Base-by-base conservation (phyloP, 257 asterid genomes). In the Lycium barbarum region DNA sequence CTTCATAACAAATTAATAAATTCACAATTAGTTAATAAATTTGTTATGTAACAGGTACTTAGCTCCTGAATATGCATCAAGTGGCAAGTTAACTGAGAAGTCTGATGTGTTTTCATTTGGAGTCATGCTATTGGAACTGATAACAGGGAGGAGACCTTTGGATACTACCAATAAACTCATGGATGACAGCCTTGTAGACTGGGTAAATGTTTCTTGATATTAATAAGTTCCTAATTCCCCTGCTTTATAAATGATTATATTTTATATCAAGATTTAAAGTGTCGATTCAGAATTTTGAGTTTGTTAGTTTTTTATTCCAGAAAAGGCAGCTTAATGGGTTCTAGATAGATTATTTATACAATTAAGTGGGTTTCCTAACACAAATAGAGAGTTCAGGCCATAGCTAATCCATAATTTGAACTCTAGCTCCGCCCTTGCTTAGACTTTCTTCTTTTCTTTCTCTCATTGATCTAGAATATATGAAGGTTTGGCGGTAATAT, bases 51-150 rank as follows among this genome's bases (percentile, higher is more conserved):
- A 63, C 86, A 95, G 98, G 90, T 95, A 95, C 87, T 36, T 94
- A 40, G 99, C 99, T 55, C 99, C 99, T 0, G 98, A 95, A 84
- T 95, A 95, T 84, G 99, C 98, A 86, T 92, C 99, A 55, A 95
- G 98, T 59, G 98, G 99, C 6, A 95, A 93, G 89, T 85, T 94
- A 59, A 83, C 95, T 0, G 97, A 95, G 17, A 95, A 95, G 65
- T 95, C 99, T 0, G 99, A 95, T 79, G 98, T 94, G 26, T 94
- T 94, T 89, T 95, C 99, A 67, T 95, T 91, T 55, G 99, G 99
- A 14, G 98, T 95, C 55, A 94, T 95, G 99, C 92, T 95, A n/a
- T 90, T 95, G 76, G 99, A 95, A 84, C 92, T 95, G 35, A 88
- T 95, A 66, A 95, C 99, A 0, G 99, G 99, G 2, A 90, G 92